Conservation (phyloP, 2,329 filamentous ascomycete species). For the Tolypocladium tundrense region DNA sequence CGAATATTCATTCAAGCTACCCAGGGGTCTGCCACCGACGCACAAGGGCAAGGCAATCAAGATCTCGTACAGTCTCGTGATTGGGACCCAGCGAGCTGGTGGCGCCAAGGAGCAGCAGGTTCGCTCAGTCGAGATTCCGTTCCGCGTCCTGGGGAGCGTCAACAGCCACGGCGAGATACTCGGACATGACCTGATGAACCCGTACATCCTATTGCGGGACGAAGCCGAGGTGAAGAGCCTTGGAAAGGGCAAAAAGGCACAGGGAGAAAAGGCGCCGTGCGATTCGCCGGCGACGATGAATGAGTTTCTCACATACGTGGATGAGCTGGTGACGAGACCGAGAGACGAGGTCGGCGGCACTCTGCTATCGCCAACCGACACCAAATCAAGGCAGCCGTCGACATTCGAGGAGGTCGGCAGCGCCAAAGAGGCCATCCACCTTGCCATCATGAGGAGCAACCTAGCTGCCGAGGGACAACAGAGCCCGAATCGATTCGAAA, state of each 20-base stretch:
- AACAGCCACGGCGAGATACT: constrained; percentile 81
- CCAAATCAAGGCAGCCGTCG: constrained; percentile 45
- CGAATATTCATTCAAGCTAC: constrained; percentile 77
- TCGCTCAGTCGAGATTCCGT: constrained; percentile 84
- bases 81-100: constrained; percentile 81
- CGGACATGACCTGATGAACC: constrained; percentile 88
- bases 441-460: constrained; percentile 80
- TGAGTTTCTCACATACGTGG: constrained; percentile 68
- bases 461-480: constrained; percentile 56
- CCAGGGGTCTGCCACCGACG: constrained; percentile 79
- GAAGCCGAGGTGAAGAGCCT: constrained; percentile 55
- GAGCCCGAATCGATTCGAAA: constrained; percentile 89
- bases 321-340: constrained; percentile 57
- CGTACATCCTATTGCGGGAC: constrained; percentile 82
- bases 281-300: constrained; percentile 35
- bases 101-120: constrained; percentile 72
- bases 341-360: constrained; percentile 44
- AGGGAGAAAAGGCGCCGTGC: constrained; percentile 16
- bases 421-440: constrained; percentile 78
- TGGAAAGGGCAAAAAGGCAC: constrained; percentile 13
- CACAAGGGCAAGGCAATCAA: constrained; percentile 91
- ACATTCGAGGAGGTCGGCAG: constrained; percentile 46
- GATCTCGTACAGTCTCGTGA: constrained; percentile 79
- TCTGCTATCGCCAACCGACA: constrained; percentile 62
- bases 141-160: constrained; percentile 86